Percentiles rank a stretch among this genome's conserved stretches.
Conservation (phyloP, 768 basidiomycete species). For the Royoungia palumana region DNA sequence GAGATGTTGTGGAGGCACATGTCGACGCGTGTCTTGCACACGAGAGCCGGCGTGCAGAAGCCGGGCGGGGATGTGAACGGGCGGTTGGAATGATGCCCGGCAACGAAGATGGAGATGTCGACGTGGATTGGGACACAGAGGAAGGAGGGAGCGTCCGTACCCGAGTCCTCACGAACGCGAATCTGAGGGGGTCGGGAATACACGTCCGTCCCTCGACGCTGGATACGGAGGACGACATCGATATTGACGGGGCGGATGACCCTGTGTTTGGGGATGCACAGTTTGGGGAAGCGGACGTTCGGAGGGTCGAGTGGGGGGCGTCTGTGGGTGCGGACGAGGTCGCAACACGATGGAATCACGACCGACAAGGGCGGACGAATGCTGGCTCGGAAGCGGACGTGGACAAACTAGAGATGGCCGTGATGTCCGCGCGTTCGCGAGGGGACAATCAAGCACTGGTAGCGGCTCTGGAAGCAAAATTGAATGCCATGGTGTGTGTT, state of each 20-base stretch:
- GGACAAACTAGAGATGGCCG: conserved; percentile 47
- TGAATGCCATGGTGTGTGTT: conserved; percentile 52
- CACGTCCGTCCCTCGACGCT: conserved; percentile 52
- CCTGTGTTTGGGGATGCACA: conserved; percentile 64
- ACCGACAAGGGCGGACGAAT: conserved; percentile 35
- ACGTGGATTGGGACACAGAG: conserved; percentile 40
- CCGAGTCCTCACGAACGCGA: conserved; percentile 35
- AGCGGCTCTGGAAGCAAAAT: conserved; percentile 57
- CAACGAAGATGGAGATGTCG: conserved; percentile 30
- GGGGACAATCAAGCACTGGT: conserved; percentile 50
- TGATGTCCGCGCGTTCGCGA: conserved; percentile 46
- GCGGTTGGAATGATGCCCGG: conserved; percentile 29
- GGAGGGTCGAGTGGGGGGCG: conserved; percentile 35
- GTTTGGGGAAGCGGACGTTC: conserved; percentile 72
- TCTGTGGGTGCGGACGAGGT: conserved; percentile 26
- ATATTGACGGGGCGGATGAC: conserved; percentile 76
- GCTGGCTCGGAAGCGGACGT: conserved; percentile 30
- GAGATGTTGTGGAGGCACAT: conserved; percentile 74
- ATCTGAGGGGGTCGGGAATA: conserved; percentile 63
- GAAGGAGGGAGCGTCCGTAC: conserved; percentile 39
- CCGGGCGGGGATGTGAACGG: conserved; percentile 28
- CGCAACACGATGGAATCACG: conserved; percentile 18
- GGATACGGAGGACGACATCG: conserved; percentile 78
- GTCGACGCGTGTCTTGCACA: conserved; percentile 76
- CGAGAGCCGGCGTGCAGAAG: conserved; percentile 40